These are phyloP conservation scores for Onygenales sp. DNA, from an alignment of 2,329 filamentous ascomycete species.

Conservation along the genomic window DNA sequence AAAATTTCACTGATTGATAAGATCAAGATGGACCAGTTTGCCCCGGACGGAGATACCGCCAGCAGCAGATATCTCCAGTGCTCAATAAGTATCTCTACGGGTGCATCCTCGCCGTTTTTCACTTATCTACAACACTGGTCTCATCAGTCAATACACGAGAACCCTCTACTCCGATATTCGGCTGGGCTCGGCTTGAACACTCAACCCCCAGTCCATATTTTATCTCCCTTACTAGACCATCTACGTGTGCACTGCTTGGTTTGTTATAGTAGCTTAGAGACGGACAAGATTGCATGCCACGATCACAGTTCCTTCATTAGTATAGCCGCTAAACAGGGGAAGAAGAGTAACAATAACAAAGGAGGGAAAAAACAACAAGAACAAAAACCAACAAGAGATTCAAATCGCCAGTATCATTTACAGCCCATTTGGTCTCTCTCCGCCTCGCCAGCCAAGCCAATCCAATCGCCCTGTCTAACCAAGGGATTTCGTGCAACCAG, in stretches of 20 bases:
- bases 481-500: too few relatives aligned
- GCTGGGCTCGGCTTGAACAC: too few relatives aligned
- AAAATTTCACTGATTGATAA: conserved; percentile 1
- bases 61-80: background rate
- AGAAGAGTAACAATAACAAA: background rate
- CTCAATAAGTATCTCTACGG: too few relatives aligned
- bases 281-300: background rate
- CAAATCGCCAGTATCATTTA: conserved; percentile 2
- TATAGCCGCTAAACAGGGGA: background rate
- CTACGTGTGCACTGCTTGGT: too few relatives aligned
- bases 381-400: background rate
- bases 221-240: too few relatives aligned
- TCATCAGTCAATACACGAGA: too few relatives aligned
- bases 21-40: background rate
- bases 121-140: too few relatives aligned
- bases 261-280: too few relatives aligned
- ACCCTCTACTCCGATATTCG: too few relatives aligned
- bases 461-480: too few relatives aligned
- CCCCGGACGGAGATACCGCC: background rate
- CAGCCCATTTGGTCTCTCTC: background rate
- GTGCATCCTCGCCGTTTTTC: too few relatives aligned
- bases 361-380: background rate
- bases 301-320: conserved; percentile 1
- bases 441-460: background rate
- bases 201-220: too few relatives aligned